Conservation (phyloP, 1,139 yeast species). For the Pichia sp. region DNA sequence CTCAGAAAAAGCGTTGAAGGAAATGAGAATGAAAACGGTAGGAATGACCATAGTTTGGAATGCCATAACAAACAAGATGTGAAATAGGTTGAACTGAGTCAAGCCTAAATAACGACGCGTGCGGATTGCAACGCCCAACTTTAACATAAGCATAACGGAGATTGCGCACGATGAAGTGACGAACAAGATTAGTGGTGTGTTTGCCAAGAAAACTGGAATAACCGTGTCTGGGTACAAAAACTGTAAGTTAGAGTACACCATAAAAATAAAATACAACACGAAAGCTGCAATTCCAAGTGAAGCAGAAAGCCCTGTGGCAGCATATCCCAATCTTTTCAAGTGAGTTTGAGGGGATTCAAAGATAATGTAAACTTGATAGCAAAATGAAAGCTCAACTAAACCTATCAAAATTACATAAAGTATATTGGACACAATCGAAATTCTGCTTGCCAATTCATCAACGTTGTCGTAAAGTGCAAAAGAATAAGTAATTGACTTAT, state of each 20-base stretch:
- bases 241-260: conserved; percentile 36
- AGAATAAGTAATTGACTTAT: conserved; percentile 44
- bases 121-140: conserved; percentile 63
- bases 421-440: conserved; percentile 57
- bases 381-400: conserved; percentile 59
- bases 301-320: conserved; percentile 40
- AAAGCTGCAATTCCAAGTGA: conserved; percentile 47
- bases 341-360: conserved; percentile 49
- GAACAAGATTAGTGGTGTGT: conserved; percentile 58
- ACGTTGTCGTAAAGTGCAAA: conserved; percentile 48
- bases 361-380: conserved; percentile 67
- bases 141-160: conserved; percentile 55
- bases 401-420: conserved; percentile 56
- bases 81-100: conserved; percentile 76
- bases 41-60: conserved; percentile 83
- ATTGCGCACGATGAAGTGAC: conserved; percentile 64
- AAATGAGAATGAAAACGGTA: conserved; percentile 44
- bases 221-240: conserved; percentile 32
- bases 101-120: conserved; percentile 74
- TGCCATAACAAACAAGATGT: conserved; percentile 73
- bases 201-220: conserved; percentile 32
- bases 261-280: conserved; percentile 50
- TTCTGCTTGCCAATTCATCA: conserved; percentile 34
- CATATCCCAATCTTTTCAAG: conserved; percentile 37
- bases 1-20: conserved; percentile 23